phyloP scores from a whole-genome alignment of 2,329 filamentous ascomycete genomes.

The Cladosporium sp. region DNA sequence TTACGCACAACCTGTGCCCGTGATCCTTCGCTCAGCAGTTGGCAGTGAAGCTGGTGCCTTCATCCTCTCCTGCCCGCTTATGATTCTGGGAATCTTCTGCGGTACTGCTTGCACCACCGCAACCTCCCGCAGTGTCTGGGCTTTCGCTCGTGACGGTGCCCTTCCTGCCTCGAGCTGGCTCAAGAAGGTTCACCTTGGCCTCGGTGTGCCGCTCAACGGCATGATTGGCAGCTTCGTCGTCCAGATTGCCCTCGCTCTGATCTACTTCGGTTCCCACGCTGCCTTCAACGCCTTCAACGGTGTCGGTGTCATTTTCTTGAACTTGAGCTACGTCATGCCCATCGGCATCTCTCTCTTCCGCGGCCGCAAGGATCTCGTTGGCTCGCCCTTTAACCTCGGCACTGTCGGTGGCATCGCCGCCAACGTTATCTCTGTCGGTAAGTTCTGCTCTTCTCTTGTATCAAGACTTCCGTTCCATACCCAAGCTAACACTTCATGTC shows the following conservation, averaged over 20 bases:
- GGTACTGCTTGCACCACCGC: conserved; percentile 70
- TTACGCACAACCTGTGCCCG: conserved; percentile 62
- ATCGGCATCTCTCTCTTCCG: conserved; percentile 64
- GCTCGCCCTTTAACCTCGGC: conserved; percentile 63
- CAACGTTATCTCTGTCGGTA: conserved; percentile 67
- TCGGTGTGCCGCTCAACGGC: conserved; percentile 68
- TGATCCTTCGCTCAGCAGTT: conserved; percentile 63
- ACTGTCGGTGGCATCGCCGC: conserved; percentile 58
- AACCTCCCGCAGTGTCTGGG: conserved; percentile 66
- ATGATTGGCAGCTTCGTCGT: conserved; percentile 71
- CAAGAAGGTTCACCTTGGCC: conserved; percentile 57
- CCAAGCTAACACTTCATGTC: neutral
- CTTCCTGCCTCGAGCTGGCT: conserved; percentile 59
- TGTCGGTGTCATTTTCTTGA: conserved; percentile 62
- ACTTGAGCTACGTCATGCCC: conserved; percentile 66
- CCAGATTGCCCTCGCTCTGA: conserved; percentile 62
- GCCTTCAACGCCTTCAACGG: conserved; percentile 68
- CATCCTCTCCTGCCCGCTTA: conserved; percentile 62
- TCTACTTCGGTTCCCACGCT: conserved; percentile 68
- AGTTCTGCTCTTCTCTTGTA: conserved; percentile 33
- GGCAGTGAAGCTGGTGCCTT: conserved; percentile 59
- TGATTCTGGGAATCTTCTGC: conserved; percentile 66
- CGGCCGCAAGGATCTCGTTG: conserved; percentile 59
- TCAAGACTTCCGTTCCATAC: conserved; percentile 31
- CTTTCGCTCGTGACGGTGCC: conserved; percentile 69